A percentile compares a stretch with the other conserved stretches of the same genome.
phyloP scores from a whole-genome alignment of 768 basidiomycete species.

The Lactifluus rugatus region DNA sequence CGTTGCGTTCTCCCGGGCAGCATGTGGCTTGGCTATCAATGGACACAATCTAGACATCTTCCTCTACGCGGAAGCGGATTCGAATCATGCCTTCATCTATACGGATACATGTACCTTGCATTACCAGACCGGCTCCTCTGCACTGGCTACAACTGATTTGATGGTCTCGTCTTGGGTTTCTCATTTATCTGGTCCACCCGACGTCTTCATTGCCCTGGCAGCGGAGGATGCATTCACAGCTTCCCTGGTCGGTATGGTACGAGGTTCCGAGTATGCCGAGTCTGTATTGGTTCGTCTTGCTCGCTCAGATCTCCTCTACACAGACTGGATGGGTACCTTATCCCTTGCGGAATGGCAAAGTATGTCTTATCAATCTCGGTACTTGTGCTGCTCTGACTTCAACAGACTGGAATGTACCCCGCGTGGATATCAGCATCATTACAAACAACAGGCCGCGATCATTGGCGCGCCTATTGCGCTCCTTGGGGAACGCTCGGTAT shows the following conservation, averaged over 20 bases:
- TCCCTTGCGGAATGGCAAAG: constrained; percentile 49
- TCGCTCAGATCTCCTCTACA: constrained; percentile 38
- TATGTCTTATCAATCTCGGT: constrained; percentile 24
- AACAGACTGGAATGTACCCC: constrained; percentile 66
- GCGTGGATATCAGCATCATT: constrained; percentile 61
- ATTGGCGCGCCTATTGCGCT: constrained; percentile 53
- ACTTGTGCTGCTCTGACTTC: constrained; percentile 16
- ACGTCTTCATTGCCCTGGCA: constrained; percentile 15
- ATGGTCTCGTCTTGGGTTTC: constrained; percentile 17
- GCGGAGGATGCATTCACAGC: background rate
- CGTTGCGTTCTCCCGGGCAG: constrained; percentile 12
- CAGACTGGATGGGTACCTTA: constrained; percentile 55
- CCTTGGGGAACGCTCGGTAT: constrained; percentile 47
- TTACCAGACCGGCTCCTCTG: constrained; percentile 2
- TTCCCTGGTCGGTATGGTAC: background rate
- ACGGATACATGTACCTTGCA: constrained; percentile 9
- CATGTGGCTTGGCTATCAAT: constrained; percentile 10
- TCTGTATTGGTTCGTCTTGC: constrained; percentile 37
- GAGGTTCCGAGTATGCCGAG: constrained; percentile 1
- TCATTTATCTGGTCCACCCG: constrained; percentile 18
- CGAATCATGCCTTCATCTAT: constrained; percentile 2
- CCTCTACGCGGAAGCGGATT: constrained; percentile 8
- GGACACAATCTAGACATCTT: constrained; percentile 16
- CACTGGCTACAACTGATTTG: background rate
- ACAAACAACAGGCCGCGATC: constrained; percentile 71